phyloP scores from a whole-genome alignment of 176 grass and related monocot species.

The Dactylis glomerata region DNA sequence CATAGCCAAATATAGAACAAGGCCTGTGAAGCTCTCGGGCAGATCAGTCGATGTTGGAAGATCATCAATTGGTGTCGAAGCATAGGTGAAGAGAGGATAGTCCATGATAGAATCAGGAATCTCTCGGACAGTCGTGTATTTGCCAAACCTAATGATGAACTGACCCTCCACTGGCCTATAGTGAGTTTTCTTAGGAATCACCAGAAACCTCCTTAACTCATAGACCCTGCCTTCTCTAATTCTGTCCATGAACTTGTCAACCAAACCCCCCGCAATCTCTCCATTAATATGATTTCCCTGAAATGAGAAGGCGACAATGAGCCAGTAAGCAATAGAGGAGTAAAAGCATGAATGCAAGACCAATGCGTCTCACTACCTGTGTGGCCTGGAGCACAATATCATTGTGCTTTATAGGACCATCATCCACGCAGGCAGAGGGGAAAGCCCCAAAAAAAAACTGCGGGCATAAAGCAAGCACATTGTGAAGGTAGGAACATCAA shows the following conservation, averaged over 20 bases:
- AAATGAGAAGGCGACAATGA: too few species aligned
- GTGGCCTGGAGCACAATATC: too few species aligned
- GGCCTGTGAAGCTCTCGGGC: background rate
- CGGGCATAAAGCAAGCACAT: too few species aligned
- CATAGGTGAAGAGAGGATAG: background rate
- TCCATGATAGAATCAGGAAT: background rate
- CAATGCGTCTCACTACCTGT: too few species aligned
- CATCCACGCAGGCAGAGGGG: too few species aligned
- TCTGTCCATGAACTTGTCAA: background rate
- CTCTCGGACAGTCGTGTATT: background rate
- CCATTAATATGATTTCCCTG: background rate
- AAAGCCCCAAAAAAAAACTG: too few species aligned
- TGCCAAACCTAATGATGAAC: background rate
- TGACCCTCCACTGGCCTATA: background rate
- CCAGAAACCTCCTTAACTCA: background rate
- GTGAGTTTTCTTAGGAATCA: background rate
- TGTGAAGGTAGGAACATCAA: too few species aligned
- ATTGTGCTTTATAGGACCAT: too few species aligned
- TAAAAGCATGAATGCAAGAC: too few species aligned
- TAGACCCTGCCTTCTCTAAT: background rate
- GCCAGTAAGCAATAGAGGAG: too few species aligned
- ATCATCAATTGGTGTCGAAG: background rate
- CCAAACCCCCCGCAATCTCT: background rate
- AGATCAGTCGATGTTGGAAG: background rate
- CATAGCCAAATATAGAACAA: too few species aligned